phyloP scores from a whole-genome alignment of 305 asterid species.

The Stenogyne calaminthoides region DNA sequence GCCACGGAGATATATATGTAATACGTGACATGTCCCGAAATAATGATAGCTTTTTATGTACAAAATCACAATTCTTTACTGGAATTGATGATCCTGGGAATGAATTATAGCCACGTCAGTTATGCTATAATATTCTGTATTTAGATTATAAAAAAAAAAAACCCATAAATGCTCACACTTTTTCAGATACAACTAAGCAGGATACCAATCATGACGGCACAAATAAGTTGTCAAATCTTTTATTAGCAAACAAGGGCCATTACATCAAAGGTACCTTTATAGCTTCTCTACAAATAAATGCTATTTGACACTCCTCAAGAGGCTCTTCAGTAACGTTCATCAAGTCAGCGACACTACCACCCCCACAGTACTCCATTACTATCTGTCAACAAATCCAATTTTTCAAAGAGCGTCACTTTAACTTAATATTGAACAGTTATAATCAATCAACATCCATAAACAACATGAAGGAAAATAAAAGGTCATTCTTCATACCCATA shows the following conservation, averaged over 20 bases:
- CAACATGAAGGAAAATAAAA: slow-evolving; percentile 7
- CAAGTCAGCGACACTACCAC: slow-evolving; percentile 98
- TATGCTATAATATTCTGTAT: background rate
- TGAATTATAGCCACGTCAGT: slow-evolving; percentile 1
- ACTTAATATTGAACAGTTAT: slow-evolving; percentile 22
- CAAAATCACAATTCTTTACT: slow-evolving; percentile 7
- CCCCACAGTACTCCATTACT: slow-evolving; percentile 99
- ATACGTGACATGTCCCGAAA: slow-evolving; percentile 12
- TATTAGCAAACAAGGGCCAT: slow-evolving; percentile 28
- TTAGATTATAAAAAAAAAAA: background rate
- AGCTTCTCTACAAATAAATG: slow-evolving; percentile 90
- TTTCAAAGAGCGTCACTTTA: slow-evolving; percentile 27
- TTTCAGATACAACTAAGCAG: background rate
- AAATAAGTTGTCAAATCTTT: slow-evolving; percentile 7
- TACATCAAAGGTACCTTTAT: slow-evolving; percentile 64
- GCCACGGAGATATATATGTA: slow-evolving; percentile 16
- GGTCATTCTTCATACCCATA: slow-evolving; percentile 73
- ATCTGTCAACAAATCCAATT: slow-evolving; percentile 63
- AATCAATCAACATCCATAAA: slow-evolving; percentile 21
- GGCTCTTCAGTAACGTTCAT: slow-evolving; percentile 90
- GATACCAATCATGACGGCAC: slow-evolving; percentile 2
- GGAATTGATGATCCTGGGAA: slow-evolving; percentile 22
- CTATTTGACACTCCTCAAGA: slow-evolving; percentile 93
- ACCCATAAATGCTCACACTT: background rate
- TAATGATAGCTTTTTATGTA: background rate